Evolutionary conservation across 768 basidiomycete genomes (phyloP), one percentile per base, ranked within the genome.

Genomic region (Mycena chlorophos): DNA sequence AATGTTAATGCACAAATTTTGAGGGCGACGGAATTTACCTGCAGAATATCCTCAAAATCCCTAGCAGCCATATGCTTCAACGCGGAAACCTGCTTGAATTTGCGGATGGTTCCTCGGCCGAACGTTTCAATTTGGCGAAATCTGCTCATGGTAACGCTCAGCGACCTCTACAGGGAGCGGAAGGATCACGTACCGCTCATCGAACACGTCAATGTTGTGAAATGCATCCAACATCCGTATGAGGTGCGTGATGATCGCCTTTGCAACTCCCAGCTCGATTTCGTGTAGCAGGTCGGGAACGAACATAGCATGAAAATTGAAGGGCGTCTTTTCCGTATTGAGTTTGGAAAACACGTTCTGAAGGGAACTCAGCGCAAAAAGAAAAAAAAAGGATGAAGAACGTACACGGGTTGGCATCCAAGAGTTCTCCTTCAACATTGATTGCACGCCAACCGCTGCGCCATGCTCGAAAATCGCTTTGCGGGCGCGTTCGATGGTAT

Each of bases 31-130:
- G 12, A 5, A 51, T 64, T 8, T 46, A 73, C 78, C 69, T 79
- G 77, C 0, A 79, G 62, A 1, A 78, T 54, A 37, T 80, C 75
- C 48, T 79, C 74, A 51, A 73, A 79, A 46, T 79, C 72, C 0
- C 70, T 59, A 1, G 68, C 78, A 5, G 71, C 71, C 3, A 71
- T 51, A 27, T 73, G 68, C 30, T 70, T 71, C 67, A 76, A 68
- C 17, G 68, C 69, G 0, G 72, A 69, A 0, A 70, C 65, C 54
- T 77, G 75, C 0, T 60, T 42, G 49, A 79, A 79, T 12, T 58
- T 51, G 0, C 71, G 66, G 8, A 80, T 80, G 0, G 71, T 69
- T 4, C 57, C 65, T 1, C 61, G 49, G 0, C 72, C 71, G 56
- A 71, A 73, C 17, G 68, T 10, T 8, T 10, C 12, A 43, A 43